phyloP scores from a whole-genome alignment of 306 rosid genomes.

The Quillaja saponaria region DNA sequence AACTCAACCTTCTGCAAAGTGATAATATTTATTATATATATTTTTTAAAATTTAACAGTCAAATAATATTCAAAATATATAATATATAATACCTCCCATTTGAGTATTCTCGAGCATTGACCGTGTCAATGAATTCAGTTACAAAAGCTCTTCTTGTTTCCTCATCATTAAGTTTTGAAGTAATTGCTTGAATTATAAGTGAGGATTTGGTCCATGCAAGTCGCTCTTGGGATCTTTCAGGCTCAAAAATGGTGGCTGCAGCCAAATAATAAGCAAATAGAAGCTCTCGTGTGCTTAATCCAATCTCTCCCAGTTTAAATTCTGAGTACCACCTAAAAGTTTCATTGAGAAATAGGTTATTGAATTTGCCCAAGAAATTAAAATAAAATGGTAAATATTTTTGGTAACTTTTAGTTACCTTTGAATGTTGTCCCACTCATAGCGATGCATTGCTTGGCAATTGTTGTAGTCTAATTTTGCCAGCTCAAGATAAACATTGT shows the following conservation, averaged over 20 bases:
- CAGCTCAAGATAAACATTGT: slow-evolving; percentile 69
- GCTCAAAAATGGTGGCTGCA: slow-evolving; percentile 68
- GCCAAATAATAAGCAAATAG: slow-evolving; percentile 72
- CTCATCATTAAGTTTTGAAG: slow-evolving; percentile 38
- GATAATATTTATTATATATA: too few species aligned
- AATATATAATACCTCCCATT: slow-evolving; percentile 23
- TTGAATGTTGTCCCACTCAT: slow-evolving; percentile 70
- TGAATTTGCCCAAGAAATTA: not conserved
- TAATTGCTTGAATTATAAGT: slow-evolving; percentile 51
- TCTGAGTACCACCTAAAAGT: slow-evolving; percentile 72
- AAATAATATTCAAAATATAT: too few species aligned
- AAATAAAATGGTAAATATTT: not conserved
- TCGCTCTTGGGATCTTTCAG: slow-evolving; percentile 67
- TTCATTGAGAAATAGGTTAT: not conserved
- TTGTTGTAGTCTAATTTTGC: slow-evolving; percentile 84
- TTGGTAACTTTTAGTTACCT: slow-evolving; percentile 47
- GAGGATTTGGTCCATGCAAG: slow-evolving; percentile 76
- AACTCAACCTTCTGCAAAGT: slow-evolving; percentile 51
- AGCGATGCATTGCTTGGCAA: slow-evolving; percentile 70
- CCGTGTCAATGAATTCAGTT: slow-evolving; percentile 35
- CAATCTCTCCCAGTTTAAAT: slow-evolving; percentile 56
- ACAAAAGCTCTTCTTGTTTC: slow-evolving; percentile 49
- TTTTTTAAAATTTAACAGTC: slow-evolving; percentile 42
- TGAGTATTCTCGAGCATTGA: slow-evolving; percentile 28
- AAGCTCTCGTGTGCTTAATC: slow-evolving; percentile 58